Evolutionary conservation across 495 filamentous ascomycete species (phyloP), one percentile per base, ranked within the genome.

Genomic region (Entonaema liquescens): DNA sequence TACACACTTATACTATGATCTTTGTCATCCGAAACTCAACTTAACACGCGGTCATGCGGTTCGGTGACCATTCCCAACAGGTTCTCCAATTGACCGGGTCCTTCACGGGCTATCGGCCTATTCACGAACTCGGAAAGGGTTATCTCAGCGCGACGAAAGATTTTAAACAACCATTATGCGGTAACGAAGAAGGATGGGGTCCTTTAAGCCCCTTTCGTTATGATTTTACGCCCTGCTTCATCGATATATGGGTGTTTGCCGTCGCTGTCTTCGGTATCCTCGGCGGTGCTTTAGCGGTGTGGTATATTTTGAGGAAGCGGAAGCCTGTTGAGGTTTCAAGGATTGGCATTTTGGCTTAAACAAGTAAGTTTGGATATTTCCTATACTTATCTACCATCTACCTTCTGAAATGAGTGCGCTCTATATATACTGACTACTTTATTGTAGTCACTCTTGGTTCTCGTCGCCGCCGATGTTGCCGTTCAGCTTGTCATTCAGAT

Each of bases 261-360:
- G 90, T 97, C 19, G 94, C 93, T 9, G 83, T 86, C 4, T 93
- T 87, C 79, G 92, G 95, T 11, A 83, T 97, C 26, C 35, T 97
- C 15, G 82, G 88, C 61, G 96, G 96, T 44, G 85, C 89, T 26
- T 84, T 88, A 9, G 93, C 96, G 2, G 79, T 95, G 29, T 90
- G 90, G 80, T 84, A 97, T 70, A 73, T 94, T 60, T 42, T 83
- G 59, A 77, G 75, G 55, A 80, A 75, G 67, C 91, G 88, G 81
- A 90, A 87, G 73, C 84, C 90, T 31, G 84, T 85, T 42, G 87
- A 86, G 0, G 86, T 95, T 21, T 79, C 85, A 95, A 93, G 82
- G 91, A 97, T 79, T 97, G 94, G 94, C 95, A 96, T 77, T 98
- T 98, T 97, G 93, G 83, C 83, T 88, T 12, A 98, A 98, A 77